These are phyloP conservation scores for Phytophthora cactorum DNA, from an alignment of 352 stramenopile species.

Conservation along the genomic window DNA sequence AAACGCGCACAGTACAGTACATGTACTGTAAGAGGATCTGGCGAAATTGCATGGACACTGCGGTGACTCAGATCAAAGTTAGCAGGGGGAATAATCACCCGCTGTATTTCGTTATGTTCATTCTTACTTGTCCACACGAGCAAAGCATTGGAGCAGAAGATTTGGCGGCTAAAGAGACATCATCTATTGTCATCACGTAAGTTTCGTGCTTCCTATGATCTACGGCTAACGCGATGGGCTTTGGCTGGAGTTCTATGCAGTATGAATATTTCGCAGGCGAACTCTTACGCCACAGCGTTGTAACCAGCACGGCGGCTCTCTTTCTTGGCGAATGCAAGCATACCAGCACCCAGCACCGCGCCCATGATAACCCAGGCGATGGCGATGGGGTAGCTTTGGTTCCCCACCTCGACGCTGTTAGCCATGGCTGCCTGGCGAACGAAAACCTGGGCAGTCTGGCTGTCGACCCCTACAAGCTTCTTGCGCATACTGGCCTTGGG, in stretches of 20 bases:
- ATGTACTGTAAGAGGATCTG: no score
- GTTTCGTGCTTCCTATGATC: neutral
- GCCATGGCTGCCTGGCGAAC: slow-evolving; percentile 25
- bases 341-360: slow-evolving; percentile 39
- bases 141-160: no score
- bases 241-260: neutral
- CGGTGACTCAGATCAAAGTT: no score
- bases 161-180: neutral
- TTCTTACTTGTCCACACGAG: no score
- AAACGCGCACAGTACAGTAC: no score
- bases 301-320: slow-evolving; percentile 47
- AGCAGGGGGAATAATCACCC: no score
- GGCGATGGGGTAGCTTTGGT: slow-evolving; percentile 17
- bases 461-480: slow-evolving; percentile 45
- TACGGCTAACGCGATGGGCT: neutral
- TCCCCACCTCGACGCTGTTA: slow-evolving; percentile 1
- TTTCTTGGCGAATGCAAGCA: slow-evolving; percentile 45
- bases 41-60: no score
- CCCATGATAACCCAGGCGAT: slow-evolving; percentile 47
- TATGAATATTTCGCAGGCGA: neutral
- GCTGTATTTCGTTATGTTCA: no score
- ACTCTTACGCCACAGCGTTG: slow-evolving; percentile 30
- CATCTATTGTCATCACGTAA: neutral
- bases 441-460: slow-evolving; percentile 33
- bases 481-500: slow-evolving; percentile 54